Conservation (phyloP, 208 protist genomes). For the Trypanosoma platydactyli region DNA sequence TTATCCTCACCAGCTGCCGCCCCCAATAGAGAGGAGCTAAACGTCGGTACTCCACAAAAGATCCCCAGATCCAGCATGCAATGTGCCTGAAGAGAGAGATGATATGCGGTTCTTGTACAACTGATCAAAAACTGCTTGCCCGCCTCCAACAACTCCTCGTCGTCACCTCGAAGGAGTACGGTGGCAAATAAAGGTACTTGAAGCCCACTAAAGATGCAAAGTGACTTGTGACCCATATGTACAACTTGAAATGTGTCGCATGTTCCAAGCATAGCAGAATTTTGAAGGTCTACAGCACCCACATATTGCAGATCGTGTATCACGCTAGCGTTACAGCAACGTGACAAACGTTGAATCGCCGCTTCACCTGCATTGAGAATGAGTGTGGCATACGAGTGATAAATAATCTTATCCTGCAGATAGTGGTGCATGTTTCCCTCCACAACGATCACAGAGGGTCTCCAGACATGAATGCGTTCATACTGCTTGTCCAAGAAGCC, state of each 20-base stretch:
- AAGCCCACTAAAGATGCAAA: conserved; percentile 28
- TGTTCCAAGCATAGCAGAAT: conserved; percentile 41
- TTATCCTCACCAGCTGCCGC: not conserved
- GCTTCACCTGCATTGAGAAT: conserved; percentile 54
- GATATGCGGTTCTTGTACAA: conserved; percentile 22
- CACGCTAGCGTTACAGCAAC: conserved; percentile 48
- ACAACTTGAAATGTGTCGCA: conserved; percentile 47
- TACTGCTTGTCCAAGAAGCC: conserved; percentile 71
- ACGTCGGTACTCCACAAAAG: not conserved
- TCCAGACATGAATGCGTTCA: conserved; percentile 63
- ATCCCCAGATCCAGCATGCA: conserved; percentile 29
- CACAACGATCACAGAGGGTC: conserved; percentile 68
- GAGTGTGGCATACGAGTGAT: conserved; percentile 44
- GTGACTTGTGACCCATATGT: conserved; percentile 30
- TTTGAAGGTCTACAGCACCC: conserved; percentile 36
- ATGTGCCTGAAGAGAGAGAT: conserved; percentile 32
- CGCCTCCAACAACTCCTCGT: conserved; percentile 6
- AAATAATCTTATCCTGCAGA: conserved; percentile 51
- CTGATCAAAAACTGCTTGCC: conserved; percentile 23
- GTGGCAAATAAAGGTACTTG: conserved; percentile 28
- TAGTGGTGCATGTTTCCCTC: conserved; percentile 81
- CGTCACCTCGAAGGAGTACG: conserved; percentile 26
- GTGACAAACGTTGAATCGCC: conserved; percentile 41
- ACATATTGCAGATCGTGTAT: conserved; percentile 71
- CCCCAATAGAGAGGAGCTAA: not conserved